Conservation (phyloP, 306 rosid species). For the Castanea sativa region DNA sequence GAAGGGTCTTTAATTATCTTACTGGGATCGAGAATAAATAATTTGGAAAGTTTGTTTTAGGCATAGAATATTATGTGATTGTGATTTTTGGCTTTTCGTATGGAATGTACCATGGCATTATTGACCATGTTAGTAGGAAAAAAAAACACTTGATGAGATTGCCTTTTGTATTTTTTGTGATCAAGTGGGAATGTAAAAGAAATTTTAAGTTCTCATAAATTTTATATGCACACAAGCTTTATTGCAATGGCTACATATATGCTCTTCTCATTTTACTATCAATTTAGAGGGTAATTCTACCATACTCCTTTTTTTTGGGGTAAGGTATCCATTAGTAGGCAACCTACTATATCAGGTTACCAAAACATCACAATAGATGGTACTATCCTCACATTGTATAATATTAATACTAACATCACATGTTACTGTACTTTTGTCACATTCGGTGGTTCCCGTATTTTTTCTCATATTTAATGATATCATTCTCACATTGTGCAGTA, state of each 20-base stretch:
- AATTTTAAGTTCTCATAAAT: background rate
- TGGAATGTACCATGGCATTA: background rate
- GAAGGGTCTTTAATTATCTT: background rate
- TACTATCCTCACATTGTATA: no score
- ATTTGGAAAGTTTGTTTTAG: background rate
- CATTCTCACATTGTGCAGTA: no score
- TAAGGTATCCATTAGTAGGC: fast-evolving
- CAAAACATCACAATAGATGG: no score
- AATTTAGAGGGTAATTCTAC: background rate
- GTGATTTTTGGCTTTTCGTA: background rate
- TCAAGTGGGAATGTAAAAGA: background rate
- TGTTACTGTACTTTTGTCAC: no score
- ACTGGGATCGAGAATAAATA: background rate
- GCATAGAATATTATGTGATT: background rate
- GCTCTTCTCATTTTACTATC: no score
- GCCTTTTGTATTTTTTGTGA: background rate
- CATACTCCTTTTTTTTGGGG: no score
- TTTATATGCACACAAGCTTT: no score
- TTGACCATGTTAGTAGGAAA: no score
- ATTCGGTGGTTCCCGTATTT: fast-evolving
- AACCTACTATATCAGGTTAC: fast-evolving
- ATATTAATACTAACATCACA: no score
- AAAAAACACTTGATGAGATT: background rate
- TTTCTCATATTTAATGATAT: no score
- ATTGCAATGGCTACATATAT: no score